Conservation (phyloP, 371 early-diverging fungal species). For the Apophysomyces variabilis region DNA sequence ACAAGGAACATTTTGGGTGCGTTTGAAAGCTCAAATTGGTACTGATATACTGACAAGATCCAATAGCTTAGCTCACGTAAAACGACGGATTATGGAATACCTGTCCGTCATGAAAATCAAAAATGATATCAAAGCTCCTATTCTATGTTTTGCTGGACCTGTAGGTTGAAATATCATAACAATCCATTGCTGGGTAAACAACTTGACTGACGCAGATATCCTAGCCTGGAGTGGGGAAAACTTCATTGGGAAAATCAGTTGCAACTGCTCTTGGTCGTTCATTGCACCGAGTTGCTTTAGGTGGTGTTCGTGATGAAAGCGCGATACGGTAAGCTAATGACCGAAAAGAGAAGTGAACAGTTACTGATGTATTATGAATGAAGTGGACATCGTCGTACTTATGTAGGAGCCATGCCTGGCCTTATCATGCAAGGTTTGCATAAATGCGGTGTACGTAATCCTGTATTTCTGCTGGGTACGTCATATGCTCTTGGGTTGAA, state of each 20-base stretch:
- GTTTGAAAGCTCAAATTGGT: not conserved
- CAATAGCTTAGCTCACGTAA: slow-evolving; percentile 71
- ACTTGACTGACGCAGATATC: no score
- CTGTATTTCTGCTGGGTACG: slow-evolving; percentile 74
- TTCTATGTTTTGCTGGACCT: slow-evolving; percentile 82
- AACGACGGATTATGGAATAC: slow-evolving; percentile 83
- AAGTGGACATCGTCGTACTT: slow-evolving; percentile 89
- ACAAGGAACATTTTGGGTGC: slow-evolving; percentile 81
- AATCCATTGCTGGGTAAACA: no score
- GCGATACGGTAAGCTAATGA: slow-evolving; percentile 64
- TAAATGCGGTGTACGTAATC: slow-evolving; percentile 78
- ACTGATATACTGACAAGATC: not conserved
- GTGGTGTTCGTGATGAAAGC: slow-evolving; percentile 89
- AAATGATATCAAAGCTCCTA: slow-evolving; percentile 81
- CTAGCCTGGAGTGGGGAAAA: slow-evolving; percentile 85
- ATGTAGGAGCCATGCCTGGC: slow-evolving; percentile 90
- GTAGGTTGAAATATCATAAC: slow-evolving; percentile 24
- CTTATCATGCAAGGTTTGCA: slow-evolving; percentile 80
- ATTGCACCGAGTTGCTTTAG: slow-evolving; percentile 85
- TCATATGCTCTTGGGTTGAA: not conserved
- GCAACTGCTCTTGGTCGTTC: slow-evolving; percentile 81
- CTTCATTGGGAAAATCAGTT: slow-evolving; percentile 80
- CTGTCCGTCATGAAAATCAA: slow-evolving; percentile 82
- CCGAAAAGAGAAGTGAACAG: no score
- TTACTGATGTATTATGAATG: no score